These are phyloP conservation scores for Salix dunnii DNA, from an alignment of 345 rosid genomes.

Conservation along the genomic window DNA sequence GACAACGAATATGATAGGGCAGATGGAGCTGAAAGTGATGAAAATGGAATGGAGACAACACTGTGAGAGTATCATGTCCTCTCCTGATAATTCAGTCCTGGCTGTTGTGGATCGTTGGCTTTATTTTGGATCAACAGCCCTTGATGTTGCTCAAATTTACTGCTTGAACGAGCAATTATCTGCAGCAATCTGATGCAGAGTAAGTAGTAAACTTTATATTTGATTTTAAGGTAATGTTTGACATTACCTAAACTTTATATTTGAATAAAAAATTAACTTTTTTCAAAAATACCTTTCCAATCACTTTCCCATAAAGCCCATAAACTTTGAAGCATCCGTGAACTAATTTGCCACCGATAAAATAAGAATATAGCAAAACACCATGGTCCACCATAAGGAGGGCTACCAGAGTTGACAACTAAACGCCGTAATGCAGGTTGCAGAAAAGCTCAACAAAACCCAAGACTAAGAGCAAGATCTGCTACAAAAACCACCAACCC, in stretches of 20 bases:
- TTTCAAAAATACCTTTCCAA: no score
- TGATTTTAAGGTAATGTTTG: no score
- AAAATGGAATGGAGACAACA: slow-evolving; percentile 40
- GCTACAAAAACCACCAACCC: not conserved
- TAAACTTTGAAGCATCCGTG: no score
- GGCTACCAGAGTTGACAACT: not conserved
- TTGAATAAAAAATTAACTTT: no score
- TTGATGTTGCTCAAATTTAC: slow-evolving; percentile 69
- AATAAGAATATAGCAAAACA: not conserved
- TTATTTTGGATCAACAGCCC: slow-evolving; percentile 38
- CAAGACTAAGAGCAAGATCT: not conserved
- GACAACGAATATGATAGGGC: slow-evolving; percentile 41
- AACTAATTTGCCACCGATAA: no score
- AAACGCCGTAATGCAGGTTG: not conserved
- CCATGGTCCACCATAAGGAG: not conserved
- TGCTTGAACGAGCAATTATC: slow-evolving; percentile 74
- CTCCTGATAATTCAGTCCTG: slow-evolving; percentile 64
- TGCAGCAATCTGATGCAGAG: slow-evolving; percentile 74
- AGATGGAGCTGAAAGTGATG: slow-evolving; percentile 43
- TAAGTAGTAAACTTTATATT: no score
- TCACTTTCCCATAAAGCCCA: no score
- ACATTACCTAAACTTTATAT: no score
- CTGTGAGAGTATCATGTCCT: slow-evolving; percentile 56
- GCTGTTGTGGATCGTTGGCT: slow-evolving; percentile 84
- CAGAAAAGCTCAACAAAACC: not conserved